These are phyloP conservation scores for Neurospora discreta DNA, from an alignment of 495 filamentous ascomycete genomes.

Conservation along the genomic window DNA sequence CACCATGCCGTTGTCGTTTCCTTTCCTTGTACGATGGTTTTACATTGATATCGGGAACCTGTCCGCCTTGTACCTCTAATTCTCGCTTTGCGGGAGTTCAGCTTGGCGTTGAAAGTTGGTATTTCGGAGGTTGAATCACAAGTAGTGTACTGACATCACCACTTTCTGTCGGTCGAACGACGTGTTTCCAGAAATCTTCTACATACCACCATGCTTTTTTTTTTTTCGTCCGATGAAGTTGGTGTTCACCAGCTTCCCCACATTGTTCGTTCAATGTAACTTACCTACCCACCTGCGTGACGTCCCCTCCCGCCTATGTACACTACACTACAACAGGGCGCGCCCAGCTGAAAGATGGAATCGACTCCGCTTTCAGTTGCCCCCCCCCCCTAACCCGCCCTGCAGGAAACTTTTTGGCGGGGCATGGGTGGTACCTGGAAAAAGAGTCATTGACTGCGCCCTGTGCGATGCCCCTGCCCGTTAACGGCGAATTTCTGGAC, in stretches of 20 bases:
- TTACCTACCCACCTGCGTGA: background rate
- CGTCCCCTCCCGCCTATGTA: background rate
- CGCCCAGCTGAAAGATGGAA: background rate
- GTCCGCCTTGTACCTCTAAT: background rate
- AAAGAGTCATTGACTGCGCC: background rate
- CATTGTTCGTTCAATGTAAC: background rate
- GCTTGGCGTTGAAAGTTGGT: background rate
- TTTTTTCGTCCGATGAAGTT: background rate
- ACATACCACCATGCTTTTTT: background rate
- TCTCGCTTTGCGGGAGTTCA: background rate
- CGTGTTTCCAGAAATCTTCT: background rate
- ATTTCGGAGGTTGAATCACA: background rate
- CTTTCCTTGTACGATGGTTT: background rate
- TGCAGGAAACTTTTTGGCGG: background rate
- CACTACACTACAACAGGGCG: background rate
- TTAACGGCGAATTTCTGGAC: background rate
- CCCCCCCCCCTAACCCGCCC: background rate
- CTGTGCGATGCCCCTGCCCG: background rate
- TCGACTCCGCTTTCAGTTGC: background rate
- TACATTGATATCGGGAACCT: background rate
- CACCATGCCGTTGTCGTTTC: background rate
- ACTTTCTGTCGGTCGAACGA: background rate
- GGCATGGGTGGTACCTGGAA: background rate
- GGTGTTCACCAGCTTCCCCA: background rate
- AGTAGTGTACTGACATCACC: background rate